Conservation (phyloP, 2,329 filamentous ascomycete genomes). For the Cyphellophora europaea region DNA sequence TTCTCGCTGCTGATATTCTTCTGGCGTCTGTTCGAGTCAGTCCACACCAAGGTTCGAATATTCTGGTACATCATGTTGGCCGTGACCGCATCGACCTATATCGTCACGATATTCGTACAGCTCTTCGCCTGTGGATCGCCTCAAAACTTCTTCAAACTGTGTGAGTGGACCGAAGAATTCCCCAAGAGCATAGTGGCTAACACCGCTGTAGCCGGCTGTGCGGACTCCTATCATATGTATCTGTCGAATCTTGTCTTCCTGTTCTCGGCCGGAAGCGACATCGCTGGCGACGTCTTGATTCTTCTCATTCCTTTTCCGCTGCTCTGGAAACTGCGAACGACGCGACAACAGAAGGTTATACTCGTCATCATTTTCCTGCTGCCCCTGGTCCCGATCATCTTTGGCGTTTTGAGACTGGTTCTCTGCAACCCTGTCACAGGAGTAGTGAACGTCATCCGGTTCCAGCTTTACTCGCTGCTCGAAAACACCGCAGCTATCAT, state of each 20-base stretch:
- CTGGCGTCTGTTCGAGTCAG: neutral
- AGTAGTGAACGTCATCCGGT: neutral
- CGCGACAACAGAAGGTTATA: neutral
- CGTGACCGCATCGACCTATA: neutral
- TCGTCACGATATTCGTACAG: neutral
- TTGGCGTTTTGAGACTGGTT: neutral
- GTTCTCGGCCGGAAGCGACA: neutral
- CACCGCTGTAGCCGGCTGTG: neutral
- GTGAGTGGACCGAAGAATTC: neutral
- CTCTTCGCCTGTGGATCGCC: constrained; percentile 1
- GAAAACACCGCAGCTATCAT: neutral
- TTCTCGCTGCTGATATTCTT: constrained; percentile 1
- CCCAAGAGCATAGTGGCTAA: neutral
- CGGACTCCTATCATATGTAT: neutral
- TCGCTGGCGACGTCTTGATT: neutral
- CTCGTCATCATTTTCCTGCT: neutral
- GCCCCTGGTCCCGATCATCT: neutral
- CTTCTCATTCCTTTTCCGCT: neutral
- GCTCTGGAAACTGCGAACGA: neutral
- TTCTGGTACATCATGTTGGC: neutral
- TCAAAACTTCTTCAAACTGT: neutral
- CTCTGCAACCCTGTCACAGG: neutral
- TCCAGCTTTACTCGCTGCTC: neutral
- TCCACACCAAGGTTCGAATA: neutral
- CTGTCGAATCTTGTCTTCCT: neutral